Evolutionary conservation across 2,329 filamentous ascomycete genomes (phyloP).

Genomic region (Aspergillus costaricaensis): DNA sequence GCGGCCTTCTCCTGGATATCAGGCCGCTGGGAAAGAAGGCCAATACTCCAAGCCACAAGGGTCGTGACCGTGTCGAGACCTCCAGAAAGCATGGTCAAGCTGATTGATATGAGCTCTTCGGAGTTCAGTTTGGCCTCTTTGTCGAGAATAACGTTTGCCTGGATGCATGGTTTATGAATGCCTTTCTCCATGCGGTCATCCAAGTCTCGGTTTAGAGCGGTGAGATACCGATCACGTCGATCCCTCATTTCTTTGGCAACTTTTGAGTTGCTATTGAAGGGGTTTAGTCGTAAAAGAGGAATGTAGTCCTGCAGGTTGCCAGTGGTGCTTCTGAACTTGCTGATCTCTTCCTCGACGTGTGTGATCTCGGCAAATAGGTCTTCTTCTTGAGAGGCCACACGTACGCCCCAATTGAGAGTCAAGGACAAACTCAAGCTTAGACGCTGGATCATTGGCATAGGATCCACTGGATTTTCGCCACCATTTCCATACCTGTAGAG

Average conservation of each 20-base stretch:
- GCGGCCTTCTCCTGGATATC: conserved; percentile 65
- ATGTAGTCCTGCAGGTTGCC: conserved; percentile 82
- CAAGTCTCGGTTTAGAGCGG: conserved; percentile 58
- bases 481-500: conserved; percentile 59
- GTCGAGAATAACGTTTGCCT: conserved; percentile 66
- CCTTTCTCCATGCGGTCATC: conserved; percentile 63
- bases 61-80: conserved; percentile 69
- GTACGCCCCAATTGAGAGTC: conserved; percentile 67
- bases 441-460: conserved; percentile 69
- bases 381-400: conserved; percentile 61
- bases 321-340: conserved; percentile 72
- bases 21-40: conserved; percentile 59
- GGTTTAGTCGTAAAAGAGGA: conserved; percentile 68
- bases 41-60: conserved; percentile 65
- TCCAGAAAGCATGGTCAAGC: conserved; percentile 68
- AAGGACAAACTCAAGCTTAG: conserved; percentile 63
- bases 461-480: conserved; percentile 59
- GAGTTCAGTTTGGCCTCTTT: conserved; percentile 63
- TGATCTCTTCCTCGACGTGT: conserved; percentile 71
- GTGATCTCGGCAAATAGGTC: conserved; percentile 71
- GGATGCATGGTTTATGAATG: conserved; percentile 65
- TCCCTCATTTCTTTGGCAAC: conserved; percentile 62
- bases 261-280: conserved; percentile 60
- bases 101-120: conserved; percentile 66
- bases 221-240: conserved; percentile 63